A percentile compares a stretch with the other conserved stretches of the same genome.
phyloP scores from a whole-genome alignment of 805 yeast genomes.

The Yarrowia divulgata region DNA sequence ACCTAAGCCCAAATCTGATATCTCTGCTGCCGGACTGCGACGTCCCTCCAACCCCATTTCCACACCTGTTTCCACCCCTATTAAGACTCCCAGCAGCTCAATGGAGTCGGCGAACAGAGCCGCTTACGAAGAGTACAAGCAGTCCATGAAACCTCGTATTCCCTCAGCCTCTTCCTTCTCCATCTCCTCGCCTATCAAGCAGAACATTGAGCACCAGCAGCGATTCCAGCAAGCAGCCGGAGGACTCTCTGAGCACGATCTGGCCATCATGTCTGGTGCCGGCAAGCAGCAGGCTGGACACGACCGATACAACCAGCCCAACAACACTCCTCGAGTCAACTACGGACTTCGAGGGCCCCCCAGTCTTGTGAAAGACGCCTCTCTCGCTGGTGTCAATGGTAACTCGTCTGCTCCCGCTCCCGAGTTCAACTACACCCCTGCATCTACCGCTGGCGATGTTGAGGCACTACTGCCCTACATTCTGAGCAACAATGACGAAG shows the following conservation, averaged over 20 bases:
- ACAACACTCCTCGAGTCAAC: not conserved
- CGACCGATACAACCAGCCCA: constrained; percentile 16
- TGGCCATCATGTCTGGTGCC: constrained; percentile 31
- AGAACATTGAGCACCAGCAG: constrained; percentile 25
- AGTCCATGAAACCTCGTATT: constrained; percentile 17
- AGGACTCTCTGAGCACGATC: constrained; percentile 19
- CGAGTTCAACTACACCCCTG: constrained; percentile 36
- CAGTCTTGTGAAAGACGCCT: constrained; percentile 6
- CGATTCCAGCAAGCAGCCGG: constrained; percentile 16
- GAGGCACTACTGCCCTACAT: constrained; percentile 24
- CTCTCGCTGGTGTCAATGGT: constrained; percentile 25
- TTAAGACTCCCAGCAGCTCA: constrained; percentile 5
- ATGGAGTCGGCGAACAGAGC: constrained; percentile 36
- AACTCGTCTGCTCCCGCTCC: constrained; percentile 20
- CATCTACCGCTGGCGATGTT: constrained; percentile 19
- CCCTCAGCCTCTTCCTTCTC: constrained; percentile 1
- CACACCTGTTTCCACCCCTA: not conserved
- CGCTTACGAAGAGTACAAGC: constrained; percentile 36
- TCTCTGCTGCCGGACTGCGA: constrained; percentile 21
- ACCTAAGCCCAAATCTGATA: constrained; percentile 8
- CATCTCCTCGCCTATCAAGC: constrained; percentile 16
- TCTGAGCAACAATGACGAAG: constrained; percentile 33
- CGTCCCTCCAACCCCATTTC: constrained; percentile 16
- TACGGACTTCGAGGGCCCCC: constrained; percentile 19
- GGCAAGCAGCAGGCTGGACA: constrained; percentile 7